phyloP scores from a whole-genome alignment of 495 filamentous ascomycete genomes.

The Talaromyces adpressus region DNA sequence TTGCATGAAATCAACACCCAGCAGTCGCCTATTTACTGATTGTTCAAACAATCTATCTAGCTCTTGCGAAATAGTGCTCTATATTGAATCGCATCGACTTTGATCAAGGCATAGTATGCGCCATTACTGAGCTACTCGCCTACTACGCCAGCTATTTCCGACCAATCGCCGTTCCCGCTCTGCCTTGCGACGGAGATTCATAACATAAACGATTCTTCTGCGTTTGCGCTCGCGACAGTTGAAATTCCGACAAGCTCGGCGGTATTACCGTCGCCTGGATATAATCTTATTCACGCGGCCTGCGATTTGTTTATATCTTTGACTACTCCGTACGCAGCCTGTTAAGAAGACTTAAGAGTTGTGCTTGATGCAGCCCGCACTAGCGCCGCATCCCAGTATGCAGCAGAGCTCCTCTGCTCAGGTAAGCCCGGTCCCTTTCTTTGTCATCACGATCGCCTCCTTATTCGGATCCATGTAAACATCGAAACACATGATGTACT shows the following conservation, averaged over 20 bases:
- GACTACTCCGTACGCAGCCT: background rate
- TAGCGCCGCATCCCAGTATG: slow-evolving; percentile 52
- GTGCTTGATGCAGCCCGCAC: slow-evolving; percentile 44
- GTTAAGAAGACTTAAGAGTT: background rate
- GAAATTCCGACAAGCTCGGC: background rate
- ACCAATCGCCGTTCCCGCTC: slow-evolving; percentile 5
- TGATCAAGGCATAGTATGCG: background rate
- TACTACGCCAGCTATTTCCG: background rate
- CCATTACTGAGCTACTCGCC: background rate
- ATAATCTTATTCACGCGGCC: slow-evolving; percentile 7
- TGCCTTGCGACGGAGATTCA: background rate
- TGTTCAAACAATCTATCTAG: background rate
- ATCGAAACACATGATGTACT: too few relatives aligned
- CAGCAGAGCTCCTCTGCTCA: slow-evolving; percentile 45
- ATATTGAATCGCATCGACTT: background rate
- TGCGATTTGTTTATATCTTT: slow-evolving; percentile 6
- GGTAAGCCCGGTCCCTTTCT: slow-evolving; percentile 40
- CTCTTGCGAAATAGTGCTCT: background rate
- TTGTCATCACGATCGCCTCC: slow-evolving; percentile 31
- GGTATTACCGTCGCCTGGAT: background rate
- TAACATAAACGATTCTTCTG: background rate
- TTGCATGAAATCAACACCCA: background rate
- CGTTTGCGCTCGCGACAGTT: background rate
- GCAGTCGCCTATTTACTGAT: background rate
- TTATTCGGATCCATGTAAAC: too few relatives aligned